These are phyloP conservation scores for Wickerhamomyces rabaulensis DNA, from an alignment of 805 yeast species.

Conservation along the genomic window DNA sequence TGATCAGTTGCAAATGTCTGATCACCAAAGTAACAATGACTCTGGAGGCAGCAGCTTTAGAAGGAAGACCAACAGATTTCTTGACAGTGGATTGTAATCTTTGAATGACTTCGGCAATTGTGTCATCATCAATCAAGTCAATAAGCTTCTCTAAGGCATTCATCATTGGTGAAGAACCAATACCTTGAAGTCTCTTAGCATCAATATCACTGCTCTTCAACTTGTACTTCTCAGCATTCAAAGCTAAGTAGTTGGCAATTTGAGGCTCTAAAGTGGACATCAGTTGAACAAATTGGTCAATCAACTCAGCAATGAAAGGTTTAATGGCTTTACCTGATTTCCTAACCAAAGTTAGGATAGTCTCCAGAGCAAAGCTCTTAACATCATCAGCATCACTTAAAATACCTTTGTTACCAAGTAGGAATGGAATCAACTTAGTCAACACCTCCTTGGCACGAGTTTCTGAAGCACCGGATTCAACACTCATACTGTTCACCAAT, in stretches of 20 bases:
- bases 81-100: constrained; percentile 52
- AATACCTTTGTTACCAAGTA: constrained; percentile 74
- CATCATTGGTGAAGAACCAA: constrained; percentile 85
- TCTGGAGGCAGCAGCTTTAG: constrained; percentile 79
- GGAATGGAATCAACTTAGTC: constrained; percentile 63
- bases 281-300: constrained; percentile 62
- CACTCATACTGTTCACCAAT: constrained; percentile 52
- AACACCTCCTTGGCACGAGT: constrained; percentile 43
- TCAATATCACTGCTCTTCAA: constrained; percentile 69
- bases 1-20: constrained; percentile 42
- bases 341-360: constrained; percentile 65
- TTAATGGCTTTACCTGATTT: constrained; percentile 54
- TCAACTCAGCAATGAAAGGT: constrained; percentile 63
- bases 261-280: constrained; percentile 93
- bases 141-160: constrained; percentile 73
- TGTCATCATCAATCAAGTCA: constrained; percentile 46
- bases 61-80: constrained; percentile 81
- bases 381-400: constrained; percentile 86
- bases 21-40: constrained; percentile 61
- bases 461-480: constrained; percentile 33
- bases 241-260: constrained; percentile 72
- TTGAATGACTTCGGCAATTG: constrained; percentile 33
- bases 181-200: constrained; percentile 63
- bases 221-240: constrained; percentile 87
- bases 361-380: constrained; percentile 65